Evolutionary conservation across 352 stramenopile species (phyloP), one percentile per base, ranked within the genome.

Genomic region (Phytophthora tentaculata): DNA sequence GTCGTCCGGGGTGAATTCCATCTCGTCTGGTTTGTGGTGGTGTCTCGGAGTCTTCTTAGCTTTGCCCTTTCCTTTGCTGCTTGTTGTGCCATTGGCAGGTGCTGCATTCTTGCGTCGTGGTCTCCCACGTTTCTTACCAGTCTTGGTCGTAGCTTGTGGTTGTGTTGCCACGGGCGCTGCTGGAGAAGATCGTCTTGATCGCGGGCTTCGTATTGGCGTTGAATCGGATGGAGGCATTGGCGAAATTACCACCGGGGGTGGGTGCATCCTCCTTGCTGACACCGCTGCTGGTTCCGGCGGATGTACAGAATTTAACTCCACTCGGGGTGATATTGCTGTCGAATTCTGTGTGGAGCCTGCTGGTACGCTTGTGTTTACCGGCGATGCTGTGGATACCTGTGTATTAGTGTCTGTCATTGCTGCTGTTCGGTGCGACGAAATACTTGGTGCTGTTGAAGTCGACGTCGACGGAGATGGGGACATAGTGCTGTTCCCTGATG

Each of bases 71-170:
- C 56, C 43, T 62, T 69, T 74, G 5, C 22, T 50, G 13, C 32
- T 55, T 35, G 48, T 23, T 22, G 56, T 29, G 12, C 43, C 32
- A 12, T 68, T 71, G 35, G 51, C 37, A 14, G 35, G 22, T 39
- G 28, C 56, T 0, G 23, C 5, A 0, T 71, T 69, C 16, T 66
- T 70, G 20, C 24, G 58, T 20, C 51, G 52, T 9, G 32, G 32
- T 17, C 77, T 57, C 13, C 56, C 49, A 24, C 77, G 72, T 24
- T 84, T 84, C 56, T 73, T 84, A 16, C 69, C 48, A 22, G 41
- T 63, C 22, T 54, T 69, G 12, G 51, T 73, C 0, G 56, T 20
- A 8, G 45, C n/a, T 48, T 60, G 24, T 32, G 37, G 10, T 56
- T 61, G 35, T 55, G 17, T 2, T 54, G 44, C 12, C 16, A n/a